A percentile compares a stretch with the other conserved stretches of the same genome.
phyloP scores from a whole-genome alignment of 805 yeast species.

The Wilhelminamyces savonicus region DNA sequence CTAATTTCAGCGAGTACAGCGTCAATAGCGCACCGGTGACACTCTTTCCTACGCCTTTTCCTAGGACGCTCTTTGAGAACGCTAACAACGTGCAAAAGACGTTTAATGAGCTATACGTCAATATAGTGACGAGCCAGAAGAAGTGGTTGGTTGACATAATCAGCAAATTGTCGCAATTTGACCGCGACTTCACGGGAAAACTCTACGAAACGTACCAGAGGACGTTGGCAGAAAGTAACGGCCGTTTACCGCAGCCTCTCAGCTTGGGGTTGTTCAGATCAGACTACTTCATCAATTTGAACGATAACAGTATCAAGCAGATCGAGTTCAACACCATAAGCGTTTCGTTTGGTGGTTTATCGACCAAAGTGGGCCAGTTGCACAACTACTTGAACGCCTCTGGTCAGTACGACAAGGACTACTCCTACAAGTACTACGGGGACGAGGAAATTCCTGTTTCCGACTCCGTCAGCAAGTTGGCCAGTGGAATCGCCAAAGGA shows the following conservation, averaged over 20 bases:
- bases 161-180: constrained; percentile 49
- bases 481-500: constrained; percentile 66
- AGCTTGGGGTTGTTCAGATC: constrained; percentile 84
- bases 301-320: constrained; percentile 60
- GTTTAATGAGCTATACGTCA: constrained; percentile 72
- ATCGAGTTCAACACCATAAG: constrained; percentile 95
- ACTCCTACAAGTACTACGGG: constrained; percentile 37
- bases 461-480: constrained; percentile 53
- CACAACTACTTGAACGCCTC: constrained; percentile 60
- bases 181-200: constrained; percentile 75
- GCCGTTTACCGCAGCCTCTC: constrained; percentile 50
- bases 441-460: constrained; percentile 58
- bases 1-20: constrained; percentile 37
- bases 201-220: constrained; percentile 54
- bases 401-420: constrained; percentile 48
- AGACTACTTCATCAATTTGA: constrained; percentile 67
- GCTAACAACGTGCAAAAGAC: constrained; percentile 61
- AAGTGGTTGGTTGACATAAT: constrained; percentile 61
- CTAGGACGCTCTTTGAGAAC: constrained; percentile 54
- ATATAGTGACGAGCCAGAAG: constrained; percentile 47
- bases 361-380: constrained; percentile 69
- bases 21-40: constrained; percentile 82
- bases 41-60: constrained; percentile 84
- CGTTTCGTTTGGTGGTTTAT: constrained; percentile 90
- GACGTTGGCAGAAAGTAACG: constrained; percentile 40